Base-by-base conservation (phyloP, 2,329 filamentous ascomycete species). In the Alternaria ventricosa region DNA sequence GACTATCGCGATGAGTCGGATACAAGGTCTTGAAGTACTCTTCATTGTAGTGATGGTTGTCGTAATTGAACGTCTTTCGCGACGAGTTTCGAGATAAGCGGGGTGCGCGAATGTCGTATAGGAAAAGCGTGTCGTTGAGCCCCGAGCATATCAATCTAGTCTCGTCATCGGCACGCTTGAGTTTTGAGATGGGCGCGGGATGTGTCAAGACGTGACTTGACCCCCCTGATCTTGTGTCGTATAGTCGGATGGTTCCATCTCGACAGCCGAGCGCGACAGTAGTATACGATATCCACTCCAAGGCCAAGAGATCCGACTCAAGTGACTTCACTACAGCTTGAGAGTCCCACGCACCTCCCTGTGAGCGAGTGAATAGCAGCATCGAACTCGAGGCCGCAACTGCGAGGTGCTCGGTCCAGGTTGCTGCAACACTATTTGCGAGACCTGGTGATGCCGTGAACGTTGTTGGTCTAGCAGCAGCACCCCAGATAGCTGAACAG, bases 241-340 rank as follows among this genome's bases (percentile, higher is more conserved):
- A 75, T 33, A 80, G 66, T 18, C 68, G 64, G 5, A 83, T 75
- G 4, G 63, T 72, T 10, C 75, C 75, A 30, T 79, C 69, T 5
- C 80, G 73, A 15, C 71, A 69, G 8, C 80, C 80, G 3, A 76
- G 59, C 2, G 72, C 72, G 20, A 82, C 43, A 7, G 72, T 73
- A 8, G 65, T 77, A 11, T 69, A 64, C 1, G 68, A 72, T 3
- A 80, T 65, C 79, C 79, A 82, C 20, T 75, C 68, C 5, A 81
- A 44, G 0, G 78, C 67, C 9, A 79, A 67, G 12, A 80, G 66
- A 43, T 81, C 78, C 6, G 72, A 66, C 0, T 63, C n/a, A 1
- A 71, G 51, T 7, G 61, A 44, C n/a, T 68, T 41, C 1, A 69
- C 49, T 0, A 51, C 49, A 1, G 57, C 66, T 5, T 55, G 36